phyloP scores from a whole-genome alignment of 1,284 basidiomycete species.

The Ceratobasidium papillatum region DNA sequence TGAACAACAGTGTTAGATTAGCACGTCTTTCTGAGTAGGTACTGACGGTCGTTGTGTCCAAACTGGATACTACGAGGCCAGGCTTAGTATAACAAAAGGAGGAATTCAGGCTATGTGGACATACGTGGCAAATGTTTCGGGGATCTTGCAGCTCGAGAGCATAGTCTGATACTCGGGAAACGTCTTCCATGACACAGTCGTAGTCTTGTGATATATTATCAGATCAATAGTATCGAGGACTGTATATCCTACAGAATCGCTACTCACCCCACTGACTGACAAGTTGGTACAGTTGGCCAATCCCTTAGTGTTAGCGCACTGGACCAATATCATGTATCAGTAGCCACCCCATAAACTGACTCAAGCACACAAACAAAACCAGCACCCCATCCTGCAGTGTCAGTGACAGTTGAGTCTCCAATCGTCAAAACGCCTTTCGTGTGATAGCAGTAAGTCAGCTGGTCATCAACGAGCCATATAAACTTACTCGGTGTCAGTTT shows the following conservation, averaged over 20 bases:
- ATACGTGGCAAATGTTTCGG: constrained; percentile 35
- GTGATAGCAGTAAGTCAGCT: not conserved
- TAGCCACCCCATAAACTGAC: not conserved
- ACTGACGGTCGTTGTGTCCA: constrained; percentile 30
- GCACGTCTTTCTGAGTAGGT: not conserved
- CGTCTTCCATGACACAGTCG: constrained; percentile 27
- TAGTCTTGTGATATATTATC: constrained; percentile 7
- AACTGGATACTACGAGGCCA: constrained; percentile 16
- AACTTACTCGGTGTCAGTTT: constrained; percentile 16
- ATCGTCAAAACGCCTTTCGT: constrained; percentile 18
- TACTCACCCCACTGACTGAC: constrained; percentile 28
- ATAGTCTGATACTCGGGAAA: constrained; percentile 31
- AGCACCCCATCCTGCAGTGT: constrained; percentile 32
- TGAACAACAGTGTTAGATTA: not conserved
- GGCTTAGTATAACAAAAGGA: not conserved
- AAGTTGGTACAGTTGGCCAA: constrained; percentile 34
- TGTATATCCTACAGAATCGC: not conserved
- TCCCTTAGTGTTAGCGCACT: constrained; percentile 28
- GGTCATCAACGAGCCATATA: not conserved
- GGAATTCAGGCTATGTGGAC: not conserved
- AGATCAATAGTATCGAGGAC: not conserved
- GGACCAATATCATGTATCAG: not conserved
- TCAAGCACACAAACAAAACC: constrained; percentile 16
- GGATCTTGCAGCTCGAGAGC: constrained; percentile 35
- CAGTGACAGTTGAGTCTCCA: constrained; percentile 34